Evolutionary conservation across 371 early-diverging fungal species (phyloP).

Genomic region (Syncephalis fuscata): DNA sequence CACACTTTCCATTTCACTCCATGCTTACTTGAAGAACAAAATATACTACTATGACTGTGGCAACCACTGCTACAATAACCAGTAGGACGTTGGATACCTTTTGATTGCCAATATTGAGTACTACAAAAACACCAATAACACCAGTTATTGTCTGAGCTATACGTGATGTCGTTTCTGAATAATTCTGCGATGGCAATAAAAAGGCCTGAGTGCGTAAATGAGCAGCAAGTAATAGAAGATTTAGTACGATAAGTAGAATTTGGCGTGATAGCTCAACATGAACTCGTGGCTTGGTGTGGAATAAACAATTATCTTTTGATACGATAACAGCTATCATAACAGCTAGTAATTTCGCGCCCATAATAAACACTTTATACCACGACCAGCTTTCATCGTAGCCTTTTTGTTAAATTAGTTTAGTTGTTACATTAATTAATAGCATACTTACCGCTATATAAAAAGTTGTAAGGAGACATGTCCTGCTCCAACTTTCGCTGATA

Average conservation of each 20-base stretch:
- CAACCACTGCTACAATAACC: conserved; percentile 6
- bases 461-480: conserved; percentile 31
- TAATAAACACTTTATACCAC: conserved; percentile 23
- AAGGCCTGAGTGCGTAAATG: conserved; percentile 18
- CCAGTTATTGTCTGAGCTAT: conserved; percentile 15
- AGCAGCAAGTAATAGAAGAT: conserved; percentile 10
- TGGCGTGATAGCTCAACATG: conserved; percentile 22
- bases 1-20: conserved; percentile 9
- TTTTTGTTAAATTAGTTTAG: not conserved
- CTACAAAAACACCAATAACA: conserved; percentile 16
- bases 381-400: conserved; percentile 21
- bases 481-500: conserved; percentile 21
- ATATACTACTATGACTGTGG: conserved; percentile 11
- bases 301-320: conserved; percentile 36
- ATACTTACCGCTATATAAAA: conserved; percentile 23
- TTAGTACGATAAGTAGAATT: conserved; percentile 18
- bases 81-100: too few relatives aligned
- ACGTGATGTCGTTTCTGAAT: conserved; percentile 20
- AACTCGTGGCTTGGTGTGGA: conserved; percentile 14
- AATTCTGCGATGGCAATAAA: conserved; percentile 15
- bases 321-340: conserved; percentile 20
- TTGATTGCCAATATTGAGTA: conserved; percentile 9
- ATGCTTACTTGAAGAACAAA: conserved; percentile 11
- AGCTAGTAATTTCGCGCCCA: conserved; percentile 27
- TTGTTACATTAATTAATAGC: not conserved